Percentiles rank a stretch among this genome's conserved stretches.
Evolutionary conservation across 306 rosid species (phyloP).

Genomic region (Sechiopsis laciniata): DNA sequence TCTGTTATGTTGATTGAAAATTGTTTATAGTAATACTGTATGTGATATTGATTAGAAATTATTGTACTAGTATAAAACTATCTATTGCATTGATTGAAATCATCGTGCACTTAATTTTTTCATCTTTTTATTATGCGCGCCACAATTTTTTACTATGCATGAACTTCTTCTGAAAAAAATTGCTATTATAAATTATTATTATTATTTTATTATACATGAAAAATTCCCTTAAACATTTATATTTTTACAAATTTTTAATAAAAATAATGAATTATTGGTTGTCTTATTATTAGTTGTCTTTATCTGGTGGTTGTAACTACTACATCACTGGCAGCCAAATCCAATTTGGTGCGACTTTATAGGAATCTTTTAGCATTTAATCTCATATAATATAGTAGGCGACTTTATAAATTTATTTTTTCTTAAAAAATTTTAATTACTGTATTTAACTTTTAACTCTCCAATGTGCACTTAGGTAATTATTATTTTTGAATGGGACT

Average conservation of each 20-base stretch:
- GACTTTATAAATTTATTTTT: neutral
- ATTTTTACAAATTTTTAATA: neutral
- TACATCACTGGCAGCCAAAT: conserved; percentile 16
- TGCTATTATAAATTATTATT: too few species aligned
- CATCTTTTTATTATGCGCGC: too few species aligned
- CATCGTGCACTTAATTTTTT: too few species aligned
- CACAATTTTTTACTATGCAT: too few species aligned
- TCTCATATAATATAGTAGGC: neutral
- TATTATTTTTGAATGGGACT: too few species aligned
- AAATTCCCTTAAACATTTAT: neutral
- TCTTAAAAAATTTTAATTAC: neutral
- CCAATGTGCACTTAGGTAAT: neutral
- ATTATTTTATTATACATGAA: neutral
- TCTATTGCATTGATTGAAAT: too few species aligned
- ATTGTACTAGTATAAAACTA: too few species aligned
- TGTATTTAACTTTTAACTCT: neutral
- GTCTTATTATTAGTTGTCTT: neutral
- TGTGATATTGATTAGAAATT: too few species aligned
- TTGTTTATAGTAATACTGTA: too few species aligned
- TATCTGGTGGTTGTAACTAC: conserved; percentile 1
- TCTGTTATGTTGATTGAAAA: too few species aligned
- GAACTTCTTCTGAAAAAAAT: too few species aligned
- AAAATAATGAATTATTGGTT: neutral
- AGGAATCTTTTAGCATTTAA: conserved; percentile 2
- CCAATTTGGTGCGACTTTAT: conserved; percentile 14